phyloP scores from a whole-genome alignment of 305 asterid species.

The Fraxinus angustifolia region DNA sequence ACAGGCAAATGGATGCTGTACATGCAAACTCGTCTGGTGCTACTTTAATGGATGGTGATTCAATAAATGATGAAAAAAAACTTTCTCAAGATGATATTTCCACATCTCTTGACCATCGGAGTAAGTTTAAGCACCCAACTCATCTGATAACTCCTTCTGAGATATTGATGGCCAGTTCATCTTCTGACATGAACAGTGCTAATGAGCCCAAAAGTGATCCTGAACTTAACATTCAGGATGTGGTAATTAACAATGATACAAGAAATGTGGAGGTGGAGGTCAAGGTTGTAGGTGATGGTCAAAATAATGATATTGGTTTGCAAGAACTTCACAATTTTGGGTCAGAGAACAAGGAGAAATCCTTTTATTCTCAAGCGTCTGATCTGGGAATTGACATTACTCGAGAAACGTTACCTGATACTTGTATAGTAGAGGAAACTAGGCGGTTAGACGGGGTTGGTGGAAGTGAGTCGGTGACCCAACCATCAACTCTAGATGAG shows the following conservation, averaged over 20 bases:
- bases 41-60: slow-evolving; percentile 51
- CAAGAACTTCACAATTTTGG: slow-evolving; percentile 49
- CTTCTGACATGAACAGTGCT: slow-evolving; percentile 56
- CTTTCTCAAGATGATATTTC: slow-evolving; percentile 54
- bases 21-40: slow-evolving; percentile 52
- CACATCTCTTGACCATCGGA: slow-evolving; percentile 42
- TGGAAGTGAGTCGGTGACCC: slow-evolving; percentile 40
- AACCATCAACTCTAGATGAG: slow-evolving; percentile 39
- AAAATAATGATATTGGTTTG: slow-evolving; percentile 46
- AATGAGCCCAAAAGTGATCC: slow-evolving; percentile 52
- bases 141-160: slow-evolving; percentile 91
- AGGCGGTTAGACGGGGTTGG: slow-evolving; percentile 48
- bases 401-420: slow-evolving; percentile 54
- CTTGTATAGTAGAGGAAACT: slow-evolving; percentile 47
- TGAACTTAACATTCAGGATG: slow-evolving; percentile 60
- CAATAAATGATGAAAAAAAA: slow-evolving; percentile 47
- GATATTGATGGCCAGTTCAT: slow-evolving; percentile 68
- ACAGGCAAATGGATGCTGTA: slow-evolving; percentile 49
- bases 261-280: slow-evolving; percentile 62
- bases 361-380: slow-evolving; percentile 80
- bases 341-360: slow-evolving; percentile 60
- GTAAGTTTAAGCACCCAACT: slow-evolving; percentile 83
- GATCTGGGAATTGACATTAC: slow-evolving; percentile 74
- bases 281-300: slow-evolving; percentile 64
- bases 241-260: slow-evolving; percentile 40